These are phyloP conservation scores for Cladosporium sp. DNA, from an alignment of 2,329 filamentous ascomycete species.

Conservation along the genomic window DNA sequence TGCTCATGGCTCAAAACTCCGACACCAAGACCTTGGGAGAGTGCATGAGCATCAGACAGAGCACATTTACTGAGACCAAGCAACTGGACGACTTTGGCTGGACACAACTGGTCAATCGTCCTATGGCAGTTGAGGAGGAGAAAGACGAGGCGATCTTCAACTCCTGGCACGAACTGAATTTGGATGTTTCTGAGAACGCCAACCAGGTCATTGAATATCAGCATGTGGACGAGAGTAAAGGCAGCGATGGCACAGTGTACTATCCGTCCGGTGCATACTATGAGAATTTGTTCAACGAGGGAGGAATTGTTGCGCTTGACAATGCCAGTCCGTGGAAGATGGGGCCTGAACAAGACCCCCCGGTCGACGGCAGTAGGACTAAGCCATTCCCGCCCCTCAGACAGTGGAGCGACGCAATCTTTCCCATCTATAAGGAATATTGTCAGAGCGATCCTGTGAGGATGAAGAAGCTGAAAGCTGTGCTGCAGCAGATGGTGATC, in stretches of 20 bases:
- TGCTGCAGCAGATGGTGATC: neutral
- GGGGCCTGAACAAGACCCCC: neutral
- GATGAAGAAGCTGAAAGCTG: slow-evolving; percentile 7
- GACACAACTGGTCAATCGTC: neutral
- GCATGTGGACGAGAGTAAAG: neutral
- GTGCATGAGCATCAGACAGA: slow-evolving; percentile 2
- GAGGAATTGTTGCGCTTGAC: slow-evolving; percentile 3
- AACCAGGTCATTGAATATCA: slow-evolving; percentile 1
- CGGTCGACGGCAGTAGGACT: neutral
- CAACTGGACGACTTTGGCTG: slow-evolving; percentile 4
- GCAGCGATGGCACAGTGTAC: neutral
- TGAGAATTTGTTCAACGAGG: neutral
- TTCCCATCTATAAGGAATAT: slow-evolving; percentile 3
- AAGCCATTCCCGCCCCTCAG: slow-evolving; percentile 1
- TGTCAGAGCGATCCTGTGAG: slow-evolving; percentile 1
- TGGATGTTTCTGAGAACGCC: neutral
- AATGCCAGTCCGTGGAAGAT: slow-evolving; percentile 6
- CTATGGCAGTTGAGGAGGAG: neutral
- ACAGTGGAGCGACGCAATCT: slow-evolving; percentile 12
- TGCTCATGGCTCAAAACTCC: neutral
- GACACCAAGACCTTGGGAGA: neutral
- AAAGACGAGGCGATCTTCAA: neutral
- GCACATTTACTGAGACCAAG: neutral
- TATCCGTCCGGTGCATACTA: slow-evolving; percentile 6
- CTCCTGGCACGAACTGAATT: slow-evolving; percentile 3